A percentile compares a stretch with the other conserved stretches of the same genome.
These are phyloP conservation scores for Pseudopyricularia cyperi DNA, from an alignment of 2,329 filamentous ascomycete genomes.

Conservation along the genomic window DNA sequence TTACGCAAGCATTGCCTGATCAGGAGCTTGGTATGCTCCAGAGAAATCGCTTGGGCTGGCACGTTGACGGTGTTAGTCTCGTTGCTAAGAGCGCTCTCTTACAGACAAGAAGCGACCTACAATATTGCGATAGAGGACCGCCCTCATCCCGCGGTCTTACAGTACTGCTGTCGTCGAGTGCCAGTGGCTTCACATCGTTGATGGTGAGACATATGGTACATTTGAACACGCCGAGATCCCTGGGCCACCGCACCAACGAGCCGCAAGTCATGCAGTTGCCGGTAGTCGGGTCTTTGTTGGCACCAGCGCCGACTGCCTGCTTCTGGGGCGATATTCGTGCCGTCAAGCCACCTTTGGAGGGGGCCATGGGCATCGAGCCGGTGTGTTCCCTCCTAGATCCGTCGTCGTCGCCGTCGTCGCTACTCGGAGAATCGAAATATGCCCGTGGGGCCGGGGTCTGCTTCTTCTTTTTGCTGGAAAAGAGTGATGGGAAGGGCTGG, in stretches of 20 bases:
- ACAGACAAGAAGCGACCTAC: neutral
- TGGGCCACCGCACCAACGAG: slow-evolving; percentile 67
- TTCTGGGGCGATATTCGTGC: slow-evolving; percentile 13
- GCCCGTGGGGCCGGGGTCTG: slow-evolving; percentile 6
- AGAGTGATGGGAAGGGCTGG: slow-evolving; percentile 65
- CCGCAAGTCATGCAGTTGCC: slow-evolving; percentile 81
- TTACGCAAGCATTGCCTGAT: slow-evolving; percentile 23
- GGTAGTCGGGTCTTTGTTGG: slow-evolving; percentile 46
- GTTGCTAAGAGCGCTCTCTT: neutral
- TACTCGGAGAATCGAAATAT: neutral
- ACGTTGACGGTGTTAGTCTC: neutral
- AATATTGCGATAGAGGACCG: neutral
- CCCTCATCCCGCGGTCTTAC: neutral
- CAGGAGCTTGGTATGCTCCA: slow-evolving; percentile 45
- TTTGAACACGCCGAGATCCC: slow-evolving; percentile 58
- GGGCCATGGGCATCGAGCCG: slow-evolving; percentile 16
- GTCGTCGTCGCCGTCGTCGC: slow-evolving; percentile 24
- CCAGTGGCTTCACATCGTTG: slow-evolving; percentile 54
- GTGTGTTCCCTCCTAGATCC: slow-evolving; percentile 19
- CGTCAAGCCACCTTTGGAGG: slow-evolving; percentile 10
- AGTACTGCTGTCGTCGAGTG: neutral
- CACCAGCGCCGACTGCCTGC: slow-evolving; percentile 10
- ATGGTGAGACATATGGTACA: slow-evolving; percentile 77
- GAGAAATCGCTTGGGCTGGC: slow-evolving; percentile 29
- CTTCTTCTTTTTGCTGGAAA: slow-evolving; percentile 46